Percentiles rank a stretch among this genome's conserved stretches.
phyloP scores from a whole-genome alignment of 179 eudicot species.

The Actinidia arguta region DNA sequence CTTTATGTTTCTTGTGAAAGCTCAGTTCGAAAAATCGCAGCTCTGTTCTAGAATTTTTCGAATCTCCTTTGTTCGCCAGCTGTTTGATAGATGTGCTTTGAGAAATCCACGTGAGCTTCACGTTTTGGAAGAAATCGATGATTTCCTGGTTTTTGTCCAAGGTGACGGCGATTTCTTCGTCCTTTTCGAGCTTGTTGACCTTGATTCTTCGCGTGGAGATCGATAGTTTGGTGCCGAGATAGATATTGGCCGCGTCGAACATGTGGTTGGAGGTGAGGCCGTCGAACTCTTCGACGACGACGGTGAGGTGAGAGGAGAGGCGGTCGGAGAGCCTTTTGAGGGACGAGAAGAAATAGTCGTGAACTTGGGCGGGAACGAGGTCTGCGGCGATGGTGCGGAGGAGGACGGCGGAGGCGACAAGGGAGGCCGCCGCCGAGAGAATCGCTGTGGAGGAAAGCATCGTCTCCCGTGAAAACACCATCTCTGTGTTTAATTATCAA shows the following conservation, averaged over 20 bases:
- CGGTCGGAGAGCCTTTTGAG: slow-evolving; percentile 29
- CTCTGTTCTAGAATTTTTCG: slow-evolving; percentile 21
- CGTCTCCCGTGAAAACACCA: slow-evolving; percentile 22
- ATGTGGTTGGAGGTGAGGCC: slow-evolving; percentile 50
- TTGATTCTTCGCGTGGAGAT: slow-evolving; percentile 36
- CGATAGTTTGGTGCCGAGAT: slow-evolving; percentile 36
- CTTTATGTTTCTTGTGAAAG: slow-evolving; percentile 46
- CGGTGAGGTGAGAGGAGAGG: slow-evolving; percentile 44
- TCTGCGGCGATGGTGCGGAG: slow-evolving; percentile 38
- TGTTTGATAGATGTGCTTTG: slow-evolving; percentile 16
- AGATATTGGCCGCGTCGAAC: slow-evolving; percentile 43
- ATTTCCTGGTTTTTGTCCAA: slow-evolving; percentile 50
- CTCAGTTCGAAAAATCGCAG: slow-evolving; percentile 39
- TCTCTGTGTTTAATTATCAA: neutral
- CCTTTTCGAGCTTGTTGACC: slow-evolving; percentile 36
- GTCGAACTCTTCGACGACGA: slow-evolving; percentile 43
- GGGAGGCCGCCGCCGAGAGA: slow-evolving; percentile 33
- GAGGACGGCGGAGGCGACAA: slow-evolving; percentile 38
- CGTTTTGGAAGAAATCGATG: slow-evolving; percentile 29
- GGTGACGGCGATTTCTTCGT: slow-evolving; percentile 33
- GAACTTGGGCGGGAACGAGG: slow-evolving; percentile 32
- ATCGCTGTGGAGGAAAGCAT: slow-evolving; percentile 30
- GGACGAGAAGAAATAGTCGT: slow-evolving; percentile 27
- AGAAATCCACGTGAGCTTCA: slow-evolving; percentile 42
- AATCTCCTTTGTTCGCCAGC: neutral